Evolutionary conservation across 768 basidiomycete genomes (phyloP), one percentile per base, ranked within the genome.

Genomic region (Krasilnikovozyma curviuscula): DNA sequence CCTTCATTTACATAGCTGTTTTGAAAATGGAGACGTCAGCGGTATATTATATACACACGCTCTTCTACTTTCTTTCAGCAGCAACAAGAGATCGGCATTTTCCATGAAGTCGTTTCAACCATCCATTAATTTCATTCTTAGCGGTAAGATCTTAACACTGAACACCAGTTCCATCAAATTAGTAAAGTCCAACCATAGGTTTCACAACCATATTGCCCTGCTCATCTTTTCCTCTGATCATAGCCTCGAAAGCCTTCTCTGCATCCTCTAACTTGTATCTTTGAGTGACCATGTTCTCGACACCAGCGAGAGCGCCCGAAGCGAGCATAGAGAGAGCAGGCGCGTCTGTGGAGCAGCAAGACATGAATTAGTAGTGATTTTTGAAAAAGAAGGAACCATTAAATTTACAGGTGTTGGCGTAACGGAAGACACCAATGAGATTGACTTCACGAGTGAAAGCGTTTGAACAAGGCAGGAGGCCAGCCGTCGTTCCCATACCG

Each of bases 401-500:
- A n/a, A n/a, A n/a, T n/a, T n/a, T n/a, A n/a, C n/a, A 97, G 9
- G 84, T 88, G 68, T 85, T 77, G 51, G 79, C 79, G 59, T 88
- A 88, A 28, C 83, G 55, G 61, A 93, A 93, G 31, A 81, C 82
- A 55, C 88, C 89, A 53, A 77, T 75, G 58, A 95, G 76, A 65
- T 95, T 86, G 51, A 95, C 83, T 66, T 93, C 89, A 44, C 89
- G 78, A 27, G 35, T 40, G 48, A 78, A 65, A 14, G 83, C 79
- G 33, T 86, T 82, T 25, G 73, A 71, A 35, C 80, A 71, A n/a
- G 91, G 91, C 46, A 93, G 70, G 54, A 73, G 70, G 48, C 79
- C 74, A 57, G 78, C 80, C 50, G 79, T 74, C 14, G 84, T 76
- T 56, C 91, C 91, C 91, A 97, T 97, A 19, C 91, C 91, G 55